Percentiles rank a stretch among this genome's conserved stretches.
Evolutionary conservation across 2,329 filamentous ascomycete species (phyloP).

Genomic region (Diaporthe velutina): DNA sequence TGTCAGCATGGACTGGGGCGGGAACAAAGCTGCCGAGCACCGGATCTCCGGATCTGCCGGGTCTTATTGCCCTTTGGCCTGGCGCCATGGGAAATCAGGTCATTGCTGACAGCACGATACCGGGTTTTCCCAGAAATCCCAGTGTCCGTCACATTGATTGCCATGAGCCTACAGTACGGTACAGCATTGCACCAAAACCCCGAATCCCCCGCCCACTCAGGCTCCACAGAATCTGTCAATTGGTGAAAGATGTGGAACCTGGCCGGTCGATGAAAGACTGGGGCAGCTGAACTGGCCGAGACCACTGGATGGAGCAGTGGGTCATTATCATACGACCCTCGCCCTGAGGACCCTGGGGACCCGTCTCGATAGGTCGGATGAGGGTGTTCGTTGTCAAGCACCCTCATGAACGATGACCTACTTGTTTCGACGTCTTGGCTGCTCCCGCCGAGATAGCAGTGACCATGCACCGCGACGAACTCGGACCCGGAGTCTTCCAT

Average conservation of each 20-base stretch:
- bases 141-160: conserved; percentile 6
- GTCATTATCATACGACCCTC: conserved; percentile 11
- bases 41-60: conserved; percentile 31
- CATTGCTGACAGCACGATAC: conserved; percentile 23
- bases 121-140: background rate
- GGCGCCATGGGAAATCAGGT: conserved; percentile 30
- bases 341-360: background rate
- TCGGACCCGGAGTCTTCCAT: background rate
- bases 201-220: background rate
- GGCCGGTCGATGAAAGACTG: background rate
- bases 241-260: background rate
- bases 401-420: conserved; percentile 19
- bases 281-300: background rate
- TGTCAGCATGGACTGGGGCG: conserved; percentile 11
- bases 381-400: background rate
- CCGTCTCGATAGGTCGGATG: background rate
- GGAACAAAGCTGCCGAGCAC: background rate
- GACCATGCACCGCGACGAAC: background rate
- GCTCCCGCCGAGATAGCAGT: background rate
- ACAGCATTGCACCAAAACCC: background rate
- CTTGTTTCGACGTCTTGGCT: background rate
- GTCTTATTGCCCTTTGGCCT: background rate
- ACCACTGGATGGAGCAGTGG: background rate
- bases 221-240: conserved; percentile 33
- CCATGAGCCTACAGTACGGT: background rate